phyloP scores from a whole-genome alignment of 2,329 filamentous ascomycete species.

The Sporothrix mexicana region DNA sequence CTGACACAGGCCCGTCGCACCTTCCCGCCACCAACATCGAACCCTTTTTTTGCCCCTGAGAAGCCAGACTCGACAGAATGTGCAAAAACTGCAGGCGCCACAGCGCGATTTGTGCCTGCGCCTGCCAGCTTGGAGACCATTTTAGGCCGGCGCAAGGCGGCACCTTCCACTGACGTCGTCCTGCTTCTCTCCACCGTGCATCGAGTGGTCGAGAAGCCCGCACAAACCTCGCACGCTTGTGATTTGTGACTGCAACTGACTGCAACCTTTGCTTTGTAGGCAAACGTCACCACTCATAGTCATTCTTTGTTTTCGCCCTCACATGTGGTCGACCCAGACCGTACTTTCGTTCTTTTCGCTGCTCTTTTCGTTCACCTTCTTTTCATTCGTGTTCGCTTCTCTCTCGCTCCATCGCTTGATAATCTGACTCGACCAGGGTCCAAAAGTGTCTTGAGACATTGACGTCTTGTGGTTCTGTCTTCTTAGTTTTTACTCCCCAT shows the following conservation, averaged over 20 bases:
- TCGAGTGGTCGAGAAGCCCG: constrained; percentile 32
- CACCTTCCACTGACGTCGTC: constrained; percentile 12
- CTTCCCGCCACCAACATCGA: constrained; percentile 10
- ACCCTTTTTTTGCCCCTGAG: not conserved
- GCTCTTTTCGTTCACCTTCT: not conserved
- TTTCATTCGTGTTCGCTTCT: not conserved
- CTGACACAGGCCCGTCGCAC: constrained; percentile 1
- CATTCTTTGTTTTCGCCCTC: constrained; percentile 15
- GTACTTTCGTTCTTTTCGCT: not conserved
- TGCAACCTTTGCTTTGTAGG: not conserved
- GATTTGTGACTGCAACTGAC: no score
- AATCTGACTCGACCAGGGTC: not conserved
- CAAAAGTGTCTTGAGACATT: not conserved
- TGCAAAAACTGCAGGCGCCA: not conserved
- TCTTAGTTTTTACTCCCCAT: not conserved
- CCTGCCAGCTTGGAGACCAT: no score
- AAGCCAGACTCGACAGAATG: not conserved
- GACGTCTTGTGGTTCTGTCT: no score
- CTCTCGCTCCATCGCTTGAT: not conserved
- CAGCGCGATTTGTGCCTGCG: constrained; percentile 18
- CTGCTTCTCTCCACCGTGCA: constrained; percentile 8
- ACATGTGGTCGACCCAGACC: not conserved
- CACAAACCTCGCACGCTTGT: constrained; percentile 36
- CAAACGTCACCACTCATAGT: constrained; percentile 1
- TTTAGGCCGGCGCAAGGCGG: not conserved